Conservation (phyloP, 2,329 filamentous ascomycete genomes). For the Scopulariopsis brevicaulis region DNA sequence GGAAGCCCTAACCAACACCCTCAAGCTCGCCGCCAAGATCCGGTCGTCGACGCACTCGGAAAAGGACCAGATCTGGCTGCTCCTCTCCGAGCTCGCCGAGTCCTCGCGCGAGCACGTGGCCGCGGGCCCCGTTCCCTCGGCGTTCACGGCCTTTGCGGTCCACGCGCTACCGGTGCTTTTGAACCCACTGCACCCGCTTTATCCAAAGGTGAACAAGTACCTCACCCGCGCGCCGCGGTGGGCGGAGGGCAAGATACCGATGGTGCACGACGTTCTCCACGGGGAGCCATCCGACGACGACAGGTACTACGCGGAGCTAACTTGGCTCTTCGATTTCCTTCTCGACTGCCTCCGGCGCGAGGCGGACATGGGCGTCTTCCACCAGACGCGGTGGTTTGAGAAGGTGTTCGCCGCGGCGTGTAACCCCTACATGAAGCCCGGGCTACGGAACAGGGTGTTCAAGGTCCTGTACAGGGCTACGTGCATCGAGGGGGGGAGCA, state of each 20-base stretch:
- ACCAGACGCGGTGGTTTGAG: conserved; percentile 58
- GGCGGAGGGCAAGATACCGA: conserved; percentile 60
- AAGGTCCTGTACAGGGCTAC: conserved; percentile 57
- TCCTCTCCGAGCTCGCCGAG: conserved; percentile 71
- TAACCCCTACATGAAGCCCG: conserved; percentile 50
- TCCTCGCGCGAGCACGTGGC: conserved; percentile 49
- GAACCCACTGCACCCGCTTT: conserved; percentile 71
- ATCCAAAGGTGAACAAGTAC: conserved; percentile 77
- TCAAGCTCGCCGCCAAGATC: conserved; percentile 51
- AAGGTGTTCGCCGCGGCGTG: conserved; percentile 58
- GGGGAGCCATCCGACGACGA: conserved; percentile 63
- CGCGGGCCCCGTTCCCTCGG: conserved; percentile 52
- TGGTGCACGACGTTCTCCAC: conserved; percentile 52
- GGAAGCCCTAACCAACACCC: conserved; percentile 61
- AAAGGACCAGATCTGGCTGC: conserved; percentile 65
- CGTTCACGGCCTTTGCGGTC: conserved; percentile 65
- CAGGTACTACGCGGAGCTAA: conserved; percentile 58
- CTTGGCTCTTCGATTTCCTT: conserved; percentile 64
- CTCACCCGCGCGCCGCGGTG: conserved; percentile 69
- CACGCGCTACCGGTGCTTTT: conserved; percentile 58
- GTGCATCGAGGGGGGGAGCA: conserved; percentile 59
- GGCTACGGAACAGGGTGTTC: conserved; percentile 47
- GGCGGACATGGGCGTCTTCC: conserved; percentile 49
- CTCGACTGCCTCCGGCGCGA: conserved; percentile 52
- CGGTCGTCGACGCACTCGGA: conserved; percentile 63